Percentiles rank a stretch among this genome's conserved stretches.
Evolutionary conservation across 371 early-diverging fungal species (phyloP).

Genomic region (Haplosporangium sp.): DNA sequence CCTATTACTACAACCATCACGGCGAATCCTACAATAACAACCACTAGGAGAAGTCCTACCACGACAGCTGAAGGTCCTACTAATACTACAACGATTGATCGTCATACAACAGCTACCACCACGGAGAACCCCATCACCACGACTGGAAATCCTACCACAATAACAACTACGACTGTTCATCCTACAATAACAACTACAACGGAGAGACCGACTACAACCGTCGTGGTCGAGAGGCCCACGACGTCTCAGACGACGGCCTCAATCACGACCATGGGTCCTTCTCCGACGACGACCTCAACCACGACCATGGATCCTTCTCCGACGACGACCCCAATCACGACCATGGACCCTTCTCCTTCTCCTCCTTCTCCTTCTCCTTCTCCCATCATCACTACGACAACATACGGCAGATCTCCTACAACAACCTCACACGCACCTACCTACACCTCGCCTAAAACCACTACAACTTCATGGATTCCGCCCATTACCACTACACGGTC

Average conservation of each 20-base stretch:
- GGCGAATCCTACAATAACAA: not conserved
- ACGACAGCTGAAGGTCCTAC: not conserved
- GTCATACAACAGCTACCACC: not conserved
- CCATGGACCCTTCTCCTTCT: not conserved
- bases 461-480: too few species aligned
- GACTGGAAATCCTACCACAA: not conserved
- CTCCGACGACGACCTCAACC: slow-evolving; percentile 3
- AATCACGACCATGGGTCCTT: not conserved
- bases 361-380: not conserved
- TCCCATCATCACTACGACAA: slow-evolving; percentile 1
- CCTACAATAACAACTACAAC: slow-evolving; percentile 7
- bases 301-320: slow-evolving; percentile 2
- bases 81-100: not conserved
- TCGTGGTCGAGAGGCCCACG: not conserved
- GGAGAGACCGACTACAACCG: too few species aligned
- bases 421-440: too few species aligned
- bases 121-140: slow-evolving; percentile 9
- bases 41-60: not conserved
- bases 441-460: too few species aligned
- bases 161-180: slow-evolving; percentile 8
- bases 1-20: not conserved
- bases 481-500: too few species aligned
- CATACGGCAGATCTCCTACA: not conserved
- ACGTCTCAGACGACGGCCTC: slow-evolving; percentile 6
- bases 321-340: slow-evolving; percentile 2